Percentiles rank a stretch among this genome's conserved stretches.
Conservation (phyloP, 1,284 basidiomycete species). For the Heliocybe sulcata region DNA sequence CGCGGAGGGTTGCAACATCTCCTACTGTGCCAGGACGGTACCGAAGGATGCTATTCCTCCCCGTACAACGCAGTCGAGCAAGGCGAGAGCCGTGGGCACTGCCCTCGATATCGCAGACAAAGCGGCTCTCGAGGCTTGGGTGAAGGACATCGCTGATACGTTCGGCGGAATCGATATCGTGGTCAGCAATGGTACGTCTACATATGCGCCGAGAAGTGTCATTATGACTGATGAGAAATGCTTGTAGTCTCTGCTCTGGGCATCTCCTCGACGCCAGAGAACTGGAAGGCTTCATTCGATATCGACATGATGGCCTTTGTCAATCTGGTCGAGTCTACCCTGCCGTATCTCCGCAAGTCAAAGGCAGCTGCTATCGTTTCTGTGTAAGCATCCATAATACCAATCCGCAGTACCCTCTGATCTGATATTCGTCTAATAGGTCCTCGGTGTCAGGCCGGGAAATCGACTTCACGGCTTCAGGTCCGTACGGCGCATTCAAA, state of each 20-base stretch:
- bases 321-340: slow-evolving; percentile 3
- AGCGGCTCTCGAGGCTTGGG: slow-evolving; percentile 6
- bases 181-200: slow-evolving; percentile 5
- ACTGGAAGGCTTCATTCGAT: slow-evolving; percentile 7
- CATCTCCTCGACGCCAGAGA: slow-evolving; percentile 7
- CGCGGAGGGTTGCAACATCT: slow-evolving; percentile 6
- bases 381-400: neutral
- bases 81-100: slow-evolving; percentile 1
- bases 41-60: neutral
- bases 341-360: slow-evolving; percentile 7
- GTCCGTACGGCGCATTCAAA: slow-evolving; percentile 8
- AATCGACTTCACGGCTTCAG: slow-evolving; percentile 6
- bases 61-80: neutral
- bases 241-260: slow-evolving; percentile 6
- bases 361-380: slow-evolving; percentile 4
- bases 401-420: too few species aligned
- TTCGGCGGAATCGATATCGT: slow-evolving; percentile 8
- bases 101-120: slow-evolving; percentile 5
- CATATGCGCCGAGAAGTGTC: neutral
- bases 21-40: slow-evolving; percentile 5
- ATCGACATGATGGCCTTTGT: slow-evolving; percentile 5
- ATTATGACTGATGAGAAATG: neutral
- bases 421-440: neutral
- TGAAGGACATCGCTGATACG: neutral
- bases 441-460: slow-evolving; percentile 5